Conservation (phyloP, 164 flowering plant species). For the Magnolia officinalis region DNA sequence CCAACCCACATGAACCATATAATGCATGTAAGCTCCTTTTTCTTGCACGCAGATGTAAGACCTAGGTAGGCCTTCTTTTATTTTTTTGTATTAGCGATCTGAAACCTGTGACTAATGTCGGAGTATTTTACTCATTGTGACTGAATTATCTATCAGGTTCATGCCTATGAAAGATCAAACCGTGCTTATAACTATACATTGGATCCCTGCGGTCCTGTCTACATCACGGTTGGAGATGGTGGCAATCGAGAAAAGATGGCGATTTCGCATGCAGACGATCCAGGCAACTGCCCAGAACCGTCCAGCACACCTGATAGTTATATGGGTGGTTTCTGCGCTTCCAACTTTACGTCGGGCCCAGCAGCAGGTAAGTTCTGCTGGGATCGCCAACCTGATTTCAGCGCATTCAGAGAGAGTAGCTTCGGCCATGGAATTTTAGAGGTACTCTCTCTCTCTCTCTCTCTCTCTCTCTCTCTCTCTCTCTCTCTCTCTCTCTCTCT, state of each 20-base stretch:
- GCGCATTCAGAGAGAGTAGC: constrained; percentile 91
- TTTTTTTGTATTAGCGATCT: too few relatives aligned
- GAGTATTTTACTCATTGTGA: too few relatives aligned
- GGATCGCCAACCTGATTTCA: constrained; percentile 90
- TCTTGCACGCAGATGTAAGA: too few relatives aligned
- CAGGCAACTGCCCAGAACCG: constrained; percentile 84
- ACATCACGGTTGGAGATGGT: constrained; percentile 82
- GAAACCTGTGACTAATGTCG: too few relatives aligned
- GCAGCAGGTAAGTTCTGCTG: constrained; percentile 85
- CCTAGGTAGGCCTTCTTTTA: too few relatives aligned
- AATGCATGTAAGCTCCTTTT: too few relatives aligned
- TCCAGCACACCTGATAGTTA: constrained; percentile 53
- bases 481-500: too few relatives aligned
- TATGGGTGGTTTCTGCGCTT: constrained; percentile 82
- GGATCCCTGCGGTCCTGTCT: constrained; percentile 89
- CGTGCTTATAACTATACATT: constrained; percentile 78
- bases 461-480: too few relatives aligned
- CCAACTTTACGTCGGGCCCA: constrained; percentile 80
- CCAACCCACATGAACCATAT: too few relatives aligned
- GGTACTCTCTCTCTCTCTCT: constrained; percentile 37
- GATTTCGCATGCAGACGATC: constrained; percentile 71
- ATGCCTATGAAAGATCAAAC: constrained; percentile 96
- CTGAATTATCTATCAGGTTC: constrained; percentile 46
- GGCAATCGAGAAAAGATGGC: constrained; percentile 89
- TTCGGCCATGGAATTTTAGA: constrained; percentile 94